Evolutionary conservation across 1,284 basidiomycete genomes (phyloP), one percentile per base, ranked within the genome.

Genomic region (Ustilago tritici): DNA sequence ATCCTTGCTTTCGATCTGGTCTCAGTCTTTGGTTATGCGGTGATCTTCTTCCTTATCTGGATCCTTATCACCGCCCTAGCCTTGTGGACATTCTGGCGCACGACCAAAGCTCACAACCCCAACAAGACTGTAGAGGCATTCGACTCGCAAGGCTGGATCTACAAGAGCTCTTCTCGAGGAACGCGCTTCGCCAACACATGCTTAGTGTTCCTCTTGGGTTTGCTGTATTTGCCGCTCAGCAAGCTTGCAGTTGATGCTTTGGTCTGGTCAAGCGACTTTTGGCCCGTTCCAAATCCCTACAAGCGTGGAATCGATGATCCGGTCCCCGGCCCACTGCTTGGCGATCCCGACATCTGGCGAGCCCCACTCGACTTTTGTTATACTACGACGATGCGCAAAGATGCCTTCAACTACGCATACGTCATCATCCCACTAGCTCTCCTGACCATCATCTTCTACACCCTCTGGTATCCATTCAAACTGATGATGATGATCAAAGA

Each of bases 291-390:
- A 0, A 92, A 93, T 83, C 92, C 92, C 10, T 92, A 92, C 81
- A 86, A 87, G 50, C 91, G 91, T 78, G 72, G 91, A 76, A 59
- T 69, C 41, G 76, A 78, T 58, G 17, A 68, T 36, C 70, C 76
- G 0, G 86, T 89, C 2, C 68, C 62, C 11, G 64, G 61, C 6
- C 36, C 65, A 4, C 91, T 28, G 91, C 91, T 10, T 89, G 88
- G 72, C 88, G 90, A 84, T 91, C 87, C 83, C 88, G 90, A 57
- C 47, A 61, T 70, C 17, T 76, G 63, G 62, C 78, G 70, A 14
- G 90, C 90, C 59, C 89, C 92, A 2, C 83, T 92, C 62, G 91
- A 93, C 85, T 93, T 93, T 80, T 93, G 93, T 85, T 94, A 91
- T 88, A 85, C 79, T 10, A 86, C 86, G 11, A 86, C 92, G 2